phyloP scores from a whole-genome alignment of 208 protist species.

The Crithidia acanthocephali region DNA sequence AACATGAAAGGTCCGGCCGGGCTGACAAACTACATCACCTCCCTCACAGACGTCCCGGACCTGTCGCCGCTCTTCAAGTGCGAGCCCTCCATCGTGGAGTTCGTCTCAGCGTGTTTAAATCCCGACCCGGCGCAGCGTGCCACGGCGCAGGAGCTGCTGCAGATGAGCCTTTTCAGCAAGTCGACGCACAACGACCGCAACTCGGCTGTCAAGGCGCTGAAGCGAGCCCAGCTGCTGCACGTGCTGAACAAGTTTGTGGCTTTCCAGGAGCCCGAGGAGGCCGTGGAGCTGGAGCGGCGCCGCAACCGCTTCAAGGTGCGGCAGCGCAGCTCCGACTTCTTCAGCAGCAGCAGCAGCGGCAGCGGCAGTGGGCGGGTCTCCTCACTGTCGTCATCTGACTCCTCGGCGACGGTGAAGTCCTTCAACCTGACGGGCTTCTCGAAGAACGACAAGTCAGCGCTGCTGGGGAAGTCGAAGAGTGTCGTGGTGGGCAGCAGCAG shows the following conservation, averaged over 20 bases:
- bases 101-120: conserved; percentile 84
- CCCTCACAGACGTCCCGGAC: conserved; percentile 84
- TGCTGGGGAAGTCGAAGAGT: background rate
- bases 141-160: conserved; percentile 76
- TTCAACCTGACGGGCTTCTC: background rate
- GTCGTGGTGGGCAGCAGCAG: background rate
- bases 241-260: conserved; percentile 87
- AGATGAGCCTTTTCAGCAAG: conserved; percentile 82
- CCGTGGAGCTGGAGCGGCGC: conserved; percentile 13
- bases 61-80: conserved; percentile 77
- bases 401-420: background rate
- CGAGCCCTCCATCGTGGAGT: conserved; percentile 75
- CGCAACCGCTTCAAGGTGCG: conserved; percentile 18
- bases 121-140: conserved; percentile 69
- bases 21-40: conserved; percentile 80
- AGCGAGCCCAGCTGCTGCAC: conserved; percentile 84
- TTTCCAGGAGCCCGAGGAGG: conserved; percentile 75
- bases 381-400: background rate
- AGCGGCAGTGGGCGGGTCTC: conserved; percentile 2
- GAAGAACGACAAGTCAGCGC: background rate
- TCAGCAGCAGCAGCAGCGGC: conserved; percentile 21
- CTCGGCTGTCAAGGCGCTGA: conserved; percentile 76
- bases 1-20: conserved; percentile 71
- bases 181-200: conserved; percentile 60
- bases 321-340: conserved; percentile 22